These are phyloP conservation scores for Linum lewisii DNA, from an alignment of 345 rosid species.

Conservation along the genomic window DNA sequence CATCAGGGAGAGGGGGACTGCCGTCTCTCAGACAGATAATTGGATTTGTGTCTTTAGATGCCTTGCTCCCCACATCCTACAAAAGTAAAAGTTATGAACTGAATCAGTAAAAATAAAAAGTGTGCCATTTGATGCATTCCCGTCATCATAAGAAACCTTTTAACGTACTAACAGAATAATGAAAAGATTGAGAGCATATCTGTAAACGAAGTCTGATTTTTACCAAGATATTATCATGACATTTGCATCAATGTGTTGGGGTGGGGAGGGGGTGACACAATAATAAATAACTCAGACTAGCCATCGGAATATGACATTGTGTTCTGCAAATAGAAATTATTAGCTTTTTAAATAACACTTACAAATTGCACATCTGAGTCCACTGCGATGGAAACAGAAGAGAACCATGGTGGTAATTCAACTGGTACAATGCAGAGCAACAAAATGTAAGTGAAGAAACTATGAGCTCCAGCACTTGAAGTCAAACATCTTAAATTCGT, in stretches of 20 bases:
- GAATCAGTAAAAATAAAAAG: neutral
- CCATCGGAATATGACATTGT: neutral
- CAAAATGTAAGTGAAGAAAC: constrained; percentile 1
- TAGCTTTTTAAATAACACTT: constrained; percentile 31
- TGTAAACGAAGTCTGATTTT: too few relatives aligned
- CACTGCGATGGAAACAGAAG: constrained; percentile 59
- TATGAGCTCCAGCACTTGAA: neutral
- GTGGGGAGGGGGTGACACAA: neutral
- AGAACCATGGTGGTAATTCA: constrained; percentile 91
- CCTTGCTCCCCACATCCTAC: constrained; percentile 42
- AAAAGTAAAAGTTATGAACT: constrained; percentile 5
- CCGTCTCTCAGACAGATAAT: constrained; percentile 87
- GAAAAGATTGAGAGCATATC: neutral
- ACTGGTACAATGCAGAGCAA: constrained; percentile 40
- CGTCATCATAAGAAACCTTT: too few relatives aligned
- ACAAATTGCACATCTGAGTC: constrained; percentile 76
- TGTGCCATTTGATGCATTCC: neutral
- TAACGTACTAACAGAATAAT: too few relatives aligned
- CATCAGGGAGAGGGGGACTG: constrained; percentile 86
- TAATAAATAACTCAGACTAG: neutral
- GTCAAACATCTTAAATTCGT: neutral
- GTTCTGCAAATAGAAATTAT: neutral
- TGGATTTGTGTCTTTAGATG: constrained; percentile 50
- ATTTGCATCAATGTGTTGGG: too few relatives aligned
- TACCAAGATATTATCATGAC: too few relatives aligned